These are phyloP conservation scores for Astrothelium subdiscretum DNA, from an alignment of 495 filamentous ascomycete genomes.

Conservation along the genomic window DNA sequence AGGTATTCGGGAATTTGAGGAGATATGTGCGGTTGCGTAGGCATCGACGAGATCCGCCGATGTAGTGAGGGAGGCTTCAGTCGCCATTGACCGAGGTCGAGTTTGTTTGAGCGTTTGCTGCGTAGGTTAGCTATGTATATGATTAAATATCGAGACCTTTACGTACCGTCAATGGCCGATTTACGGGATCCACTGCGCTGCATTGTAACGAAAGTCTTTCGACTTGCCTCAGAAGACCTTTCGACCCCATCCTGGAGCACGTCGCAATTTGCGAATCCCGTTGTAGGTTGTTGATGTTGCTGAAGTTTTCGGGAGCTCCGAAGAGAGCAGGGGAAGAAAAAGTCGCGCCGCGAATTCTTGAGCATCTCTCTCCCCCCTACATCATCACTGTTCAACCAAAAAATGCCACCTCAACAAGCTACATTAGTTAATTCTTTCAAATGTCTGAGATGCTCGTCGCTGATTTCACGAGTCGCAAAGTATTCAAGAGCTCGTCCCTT, in stretches of 20 bases:
- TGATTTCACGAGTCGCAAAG: background rate
- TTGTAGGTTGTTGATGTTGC: background rate
- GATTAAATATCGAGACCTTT: background rate
- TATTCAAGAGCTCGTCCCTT: background rate
- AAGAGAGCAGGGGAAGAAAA: background rate
- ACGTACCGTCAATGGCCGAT: conserved; percentile 9
- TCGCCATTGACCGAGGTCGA: conserved; percentile 61
- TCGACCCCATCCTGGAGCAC: conserved; percentile 1
- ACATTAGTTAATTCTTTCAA: background rate
- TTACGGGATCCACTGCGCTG: too few species aligned
- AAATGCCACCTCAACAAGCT: background rate
- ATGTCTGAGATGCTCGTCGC: background rate
- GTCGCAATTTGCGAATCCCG: background rate
- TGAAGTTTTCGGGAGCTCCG: background rate
- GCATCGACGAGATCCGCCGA: conserved; percentile 20
- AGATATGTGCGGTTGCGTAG: conserved; percentile 26
- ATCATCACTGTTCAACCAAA: background rate
- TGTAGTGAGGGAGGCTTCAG: conserved; percentile 36
- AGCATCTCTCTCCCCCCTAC: background rate
- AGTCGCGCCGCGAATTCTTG: too few species aligned
- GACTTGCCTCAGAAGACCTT: background rate
- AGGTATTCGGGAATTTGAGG: conserved; percentile 3
- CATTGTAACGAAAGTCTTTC: background rate
- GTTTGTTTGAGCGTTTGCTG: conserved; percentile 42
- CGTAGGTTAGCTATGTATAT: background rate